A percentile compares a stretch with the other conserved stretches of the same genome.
These are phyloP conservation scores for Backusella sp. DNA, from an alignment of 192 early-diverging fungal species.

Conservation along the genomic window DNA sequence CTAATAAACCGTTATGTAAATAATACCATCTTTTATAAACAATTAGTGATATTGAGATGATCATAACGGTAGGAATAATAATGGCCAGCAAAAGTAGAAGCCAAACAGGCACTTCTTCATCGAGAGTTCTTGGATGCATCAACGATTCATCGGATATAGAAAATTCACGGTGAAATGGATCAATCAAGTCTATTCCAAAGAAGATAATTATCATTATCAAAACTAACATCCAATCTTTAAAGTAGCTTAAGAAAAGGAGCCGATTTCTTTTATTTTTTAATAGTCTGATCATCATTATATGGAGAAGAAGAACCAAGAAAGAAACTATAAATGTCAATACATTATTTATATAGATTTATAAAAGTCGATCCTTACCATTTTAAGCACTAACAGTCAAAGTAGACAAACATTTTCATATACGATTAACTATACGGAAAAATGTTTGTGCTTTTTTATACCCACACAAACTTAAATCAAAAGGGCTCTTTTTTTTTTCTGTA, in stretches of 20 bases:
- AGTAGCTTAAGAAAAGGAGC: conserved; percentile 27
- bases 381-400: too few relatives aligned
- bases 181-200: conserved; percentile 50
- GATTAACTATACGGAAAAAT: too few relatives aligned
- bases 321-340: background rate
- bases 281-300: background rate
- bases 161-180: conserved; percentile 73
- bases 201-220: conserved; percentile 55
- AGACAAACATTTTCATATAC: too few relatives aligned
- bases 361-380: too few relatives aligned
- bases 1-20: conserved; percentile 44
- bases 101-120: conserved; percentile 49
- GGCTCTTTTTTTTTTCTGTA: too few relatives aligned
- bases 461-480: too few relatives aligned
- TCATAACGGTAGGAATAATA: conserved; percentile 33
- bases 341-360: too few relatives aligned
- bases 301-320: background rate
- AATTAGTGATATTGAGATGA: conserved; percentile 23
- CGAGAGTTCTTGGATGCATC: conserved; percentile 50
- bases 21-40: conserved; percentile 37
- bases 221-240: conserved; percentile 47
- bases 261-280: conserved; percentile 13
- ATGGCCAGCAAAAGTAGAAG: conserved; percentile 32
- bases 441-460: too few relatives aligned
- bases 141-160: conserved; percentile 67